A percentile compares a stretch with the other conserved stretches of the same genome.
Evolutionary conservation across 805 yeast species (phyloP).

Genomic region (Suhomyces vadensis): DNA sequence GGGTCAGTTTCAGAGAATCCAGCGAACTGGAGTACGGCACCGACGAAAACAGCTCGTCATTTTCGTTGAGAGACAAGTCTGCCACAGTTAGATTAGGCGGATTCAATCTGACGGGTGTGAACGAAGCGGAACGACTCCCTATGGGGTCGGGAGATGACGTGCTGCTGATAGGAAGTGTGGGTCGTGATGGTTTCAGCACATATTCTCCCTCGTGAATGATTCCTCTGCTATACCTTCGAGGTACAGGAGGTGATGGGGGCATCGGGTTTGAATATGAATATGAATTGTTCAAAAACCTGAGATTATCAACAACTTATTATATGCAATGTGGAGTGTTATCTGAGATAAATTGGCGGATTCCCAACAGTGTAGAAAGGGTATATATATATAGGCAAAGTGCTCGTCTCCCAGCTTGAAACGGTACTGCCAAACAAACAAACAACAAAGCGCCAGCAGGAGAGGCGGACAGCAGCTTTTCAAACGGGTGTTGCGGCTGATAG

Average conservation of each 20-base stretch:
- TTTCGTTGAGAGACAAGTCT: conserved; percentile 8
- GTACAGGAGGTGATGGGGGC: neutral
- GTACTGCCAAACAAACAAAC: too few relatives aligned
- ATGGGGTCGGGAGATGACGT: conserved; percentile 18
- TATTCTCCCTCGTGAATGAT: conserved; percentile 39
- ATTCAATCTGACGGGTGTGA: conserved; percentile 25
- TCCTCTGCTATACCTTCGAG: neutral
- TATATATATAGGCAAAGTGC: neutral
- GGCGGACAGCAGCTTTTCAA: too few relatives aligned
- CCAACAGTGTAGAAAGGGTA: too few relatives aligned
- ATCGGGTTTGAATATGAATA: conserved; percentile 2
- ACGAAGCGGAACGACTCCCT: conserved; percentile 10
- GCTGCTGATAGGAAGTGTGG: conserved; percentile 29
- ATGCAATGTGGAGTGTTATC: too few relatives aligned
- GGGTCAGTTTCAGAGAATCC: conserved; percentile 6
- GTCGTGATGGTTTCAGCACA: conserved; percentile 26
- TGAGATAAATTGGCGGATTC: too few relatives aligned
- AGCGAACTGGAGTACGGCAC: conserved; percentile 5
- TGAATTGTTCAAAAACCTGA: too few relatives aligned
- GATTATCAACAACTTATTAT: neutral
- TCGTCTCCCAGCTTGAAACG: too few relatives aligned
- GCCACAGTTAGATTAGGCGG: conserved; percentile 22
- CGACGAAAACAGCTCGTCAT: neutral
- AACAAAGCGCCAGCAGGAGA: too few relatives aligned
- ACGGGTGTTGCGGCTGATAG: neutral